These are phyloP conservation scores for Chaetomium globosum DNA, from an alignment of 2,329 filamentous ascomycete species.

Conservation along the genomic window DNA sequence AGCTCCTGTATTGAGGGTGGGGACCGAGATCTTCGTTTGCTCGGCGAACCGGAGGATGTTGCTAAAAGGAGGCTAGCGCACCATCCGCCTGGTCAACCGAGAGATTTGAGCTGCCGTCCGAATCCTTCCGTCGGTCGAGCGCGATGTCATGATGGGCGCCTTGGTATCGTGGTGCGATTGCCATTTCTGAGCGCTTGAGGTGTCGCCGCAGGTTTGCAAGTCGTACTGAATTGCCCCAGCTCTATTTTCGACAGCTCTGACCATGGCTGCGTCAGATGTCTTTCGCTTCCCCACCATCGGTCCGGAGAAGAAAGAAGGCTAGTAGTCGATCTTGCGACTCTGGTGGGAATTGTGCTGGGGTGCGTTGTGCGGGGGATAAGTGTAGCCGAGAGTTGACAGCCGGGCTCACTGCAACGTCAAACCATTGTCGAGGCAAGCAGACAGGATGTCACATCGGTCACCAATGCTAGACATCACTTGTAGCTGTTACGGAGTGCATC, in stretches of 20 bases:
- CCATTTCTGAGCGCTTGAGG: neutral
- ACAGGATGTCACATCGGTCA: neutral
- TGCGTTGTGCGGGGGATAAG: constrained; percentile 25
- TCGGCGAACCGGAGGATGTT: constrained; percentile 44
- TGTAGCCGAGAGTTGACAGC: constrained; percentile 23
- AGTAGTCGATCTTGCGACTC: constrained; percentile 32
- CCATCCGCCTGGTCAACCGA: constrained; percentile 28
- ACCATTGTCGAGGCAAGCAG: constrained; percentile 21
- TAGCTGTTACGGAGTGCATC: neutral
- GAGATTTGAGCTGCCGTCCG: constrained; percentile 32
- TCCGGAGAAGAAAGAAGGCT: constrained; percentile 9
- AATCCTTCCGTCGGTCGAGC: constrained; percentile 15
- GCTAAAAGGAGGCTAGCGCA: constrained; percentile 44
- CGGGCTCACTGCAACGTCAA: constrained; percentile 29
- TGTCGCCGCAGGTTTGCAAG: neutral
- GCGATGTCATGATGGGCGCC: neutral
- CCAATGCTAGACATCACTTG: neutral
- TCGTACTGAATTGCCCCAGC: neutral
- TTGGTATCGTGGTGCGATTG: neutral
- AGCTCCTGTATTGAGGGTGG: constrained; percentile 39
- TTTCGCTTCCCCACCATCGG: constrained; percentile 28
- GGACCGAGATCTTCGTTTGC: constrained; percentile 44
- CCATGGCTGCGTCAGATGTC: constrained; percentile 12
- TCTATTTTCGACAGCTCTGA: neutral
- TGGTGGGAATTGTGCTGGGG: constrained; percentile 12